Base-by-base conservation (phyloP, 371 early-diverging fungal genomes). In the Mucor irregularis region DNA sequence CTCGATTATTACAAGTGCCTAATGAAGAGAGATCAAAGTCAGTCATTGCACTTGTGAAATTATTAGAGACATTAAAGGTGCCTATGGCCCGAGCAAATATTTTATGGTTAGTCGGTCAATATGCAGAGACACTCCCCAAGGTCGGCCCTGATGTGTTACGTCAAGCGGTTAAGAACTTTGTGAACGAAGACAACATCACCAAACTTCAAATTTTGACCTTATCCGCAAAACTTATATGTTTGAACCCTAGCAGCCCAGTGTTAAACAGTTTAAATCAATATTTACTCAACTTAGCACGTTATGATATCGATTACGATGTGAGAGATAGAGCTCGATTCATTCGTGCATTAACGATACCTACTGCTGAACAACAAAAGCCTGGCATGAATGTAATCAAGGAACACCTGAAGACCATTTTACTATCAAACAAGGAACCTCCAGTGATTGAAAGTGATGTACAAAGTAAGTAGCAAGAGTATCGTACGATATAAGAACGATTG, bases 261-360 rank as follows among this genome's bases (percentile, higher is more conserved):
- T 56, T 81, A 28, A 73, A 72, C 24, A 64, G 80, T 2, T 69
- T 90, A 22, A 83, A 89, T 48, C 80, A 86, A 47, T 90, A 95
- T 64, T 66, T 92, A 17, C 80, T 93, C 31, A 83, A 90, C 31
- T 72, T 98, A 52, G 96, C 96, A 0, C 80, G 93, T 28, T 96
- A 90, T 59, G 98, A 98, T 65, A 64, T 81, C 14, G 82, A 86
- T 60, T 95, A 90, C 57, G 93, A 94, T 64, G 88, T 97, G 1
- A 83, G 98, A 29, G 98, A 98, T 61, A 85, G 95, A 16, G 93
- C 92, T 9, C 71, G 98, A 33, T 85, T 92, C 58, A 71, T 96
- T 34, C 83, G 88, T 35, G 88, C 80, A 0, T 68, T 96, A 49
- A 83, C 91, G 13, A 72, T 84, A 51, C 78, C 82, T 10, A 61